Evolutionary conservation across 2,329 filamentous ascomycete genomes (phyloP), one percentile per base, ranked within the genome.

Genomic region (Cercospora sesami): DNA sequence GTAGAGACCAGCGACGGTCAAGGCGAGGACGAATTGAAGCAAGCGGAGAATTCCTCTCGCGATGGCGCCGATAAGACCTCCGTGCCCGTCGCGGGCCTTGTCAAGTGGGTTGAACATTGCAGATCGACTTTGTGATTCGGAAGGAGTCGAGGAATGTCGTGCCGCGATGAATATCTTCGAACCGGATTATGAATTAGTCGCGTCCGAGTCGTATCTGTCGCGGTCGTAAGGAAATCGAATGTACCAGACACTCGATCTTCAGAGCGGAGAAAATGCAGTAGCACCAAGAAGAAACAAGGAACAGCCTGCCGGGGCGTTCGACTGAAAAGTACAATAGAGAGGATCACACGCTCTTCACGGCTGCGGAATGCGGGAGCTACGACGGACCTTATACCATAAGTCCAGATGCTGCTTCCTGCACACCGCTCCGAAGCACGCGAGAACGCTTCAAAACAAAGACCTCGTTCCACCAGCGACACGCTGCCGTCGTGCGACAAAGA

Each of bases 1-100:
- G 72, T 95, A 97, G 21, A 97, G 86, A 0, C 91, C 93, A 71
- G 90, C 89, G 64, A 95, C 90, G 1, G 90, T 86, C 66, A 96
- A 80, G 14, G 89, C 92, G 71, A 96, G 84, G 66, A 91, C 85
- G 75, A 97, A 89, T 76, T 94, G 91, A 69, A 90, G 80, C 78
- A 94, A 84, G 77, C 94, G 91, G n/a, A 93, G 80, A 71, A 85
- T 72, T 26, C 84, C 81, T 76, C 90, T 90, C 72, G 83, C 75
- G 73, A 89, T 73, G 71, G 84, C 78, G 59, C 82, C 82, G 51
- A 67, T 12, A 14, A 77, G 53, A 63, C 76, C 77, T 63, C 75
- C 77, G 26, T 73, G 72, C 48, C 65, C 65, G 63, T 63, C 64
- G 64, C 68, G 69, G 65, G 77, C 58, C 48, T 63, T 68, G 70